phyloP scores from a whole-genome alignment of 106 monocot genomes.

The Dactylorhiza incarnata region DNA sequence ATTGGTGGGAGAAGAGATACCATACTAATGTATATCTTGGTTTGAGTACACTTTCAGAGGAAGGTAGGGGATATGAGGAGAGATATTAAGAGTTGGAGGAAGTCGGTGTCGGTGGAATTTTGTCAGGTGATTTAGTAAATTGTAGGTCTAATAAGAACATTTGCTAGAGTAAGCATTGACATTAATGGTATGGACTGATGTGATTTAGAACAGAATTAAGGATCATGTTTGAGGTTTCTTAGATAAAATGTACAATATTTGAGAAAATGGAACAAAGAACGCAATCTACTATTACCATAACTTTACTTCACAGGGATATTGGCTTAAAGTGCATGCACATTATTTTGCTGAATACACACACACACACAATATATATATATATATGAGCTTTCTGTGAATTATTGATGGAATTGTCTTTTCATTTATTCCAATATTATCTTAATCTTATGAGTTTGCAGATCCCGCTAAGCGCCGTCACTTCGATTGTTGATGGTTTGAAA shows the following conservation, averaged over 20 bases:
- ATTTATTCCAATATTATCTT: background rate
- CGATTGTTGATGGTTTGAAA: conserved; percentile 82
- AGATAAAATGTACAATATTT: background rate
- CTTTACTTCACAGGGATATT: background rate
- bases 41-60: background rate
- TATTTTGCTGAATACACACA: background rate
- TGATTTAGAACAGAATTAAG: background rate
- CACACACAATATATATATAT: too few species aligned
- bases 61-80: background rate
- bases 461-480: conserved; percentile 69
- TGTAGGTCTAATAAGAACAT: background rate
- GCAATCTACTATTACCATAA: background rate
- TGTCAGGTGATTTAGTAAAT: background rate
- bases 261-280: background rate
- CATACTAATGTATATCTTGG: background rate
- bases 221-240: background rate
- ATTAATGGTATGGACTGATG: background rate
- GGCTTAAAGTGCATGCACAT: background rate
- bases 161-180: background rate
- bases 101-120: background rate
- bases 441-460: conserved; percentile 25
- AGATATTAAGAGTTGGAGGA: background rate
- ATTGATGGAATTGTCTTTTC: background rate
- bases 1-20: background rate
- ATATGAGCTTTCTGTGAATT: background rate